Conservation (phyloP, 169 alveolate genomes). For the Babesia ovis region DNA sequence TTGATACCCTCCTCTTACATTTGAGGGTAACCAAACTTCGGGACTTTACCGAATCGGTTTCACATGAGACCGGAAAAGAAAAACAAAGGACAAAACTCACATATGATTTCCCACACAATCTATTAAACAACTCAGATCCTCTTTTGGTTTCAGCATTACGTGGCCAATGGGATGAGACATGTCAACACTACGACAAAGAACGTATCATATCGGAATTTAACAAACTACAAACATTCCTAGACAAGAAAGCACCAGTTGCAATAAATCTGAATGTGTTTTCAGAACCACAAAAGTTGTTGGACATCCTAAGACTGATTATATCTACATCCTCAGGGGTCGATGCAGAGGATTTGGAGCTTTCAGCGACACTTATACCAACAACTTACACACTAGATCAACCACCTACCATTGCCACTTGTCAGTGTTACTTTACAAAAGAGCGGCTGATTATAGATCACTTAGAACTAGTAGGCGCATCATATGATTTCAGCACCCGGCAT, state of each 20-base stretch:
- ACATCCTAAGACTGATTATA: background rate
- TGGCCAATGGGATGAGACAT: slow-evolving; percentile 1
- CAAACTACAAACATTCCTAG: background rate
- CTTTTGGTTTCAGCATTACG: slow-evolving; percentile 8
- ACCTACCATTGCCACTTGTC: background rate
- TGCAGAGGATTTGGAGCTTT: slow-evolving; percentile 8
- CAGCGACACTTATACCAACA: background rate
- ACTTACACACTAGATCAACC: background rate
- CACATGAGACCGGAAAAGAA: background rate
- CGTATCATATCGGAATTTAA: background rate
- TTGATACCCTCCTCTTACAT: background rate
- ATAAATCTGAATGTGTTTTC: slow-evolving; percentile 5
- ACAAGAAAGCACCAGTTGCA: background rate
- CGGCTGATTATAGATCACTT: background rate
- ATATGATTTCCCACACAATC: background rate
- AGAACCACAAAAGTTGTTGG: slow-evolving; percentile 12
- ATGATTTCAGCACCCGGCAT: background rate
- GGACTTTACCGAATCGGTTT: background rate
- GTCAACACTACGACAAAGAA: background rate
- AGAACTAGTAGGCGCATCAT: slow-evolving; percentile 20
- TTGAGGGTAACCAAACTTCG: background rate
- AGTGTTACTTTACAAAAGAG: background rate
- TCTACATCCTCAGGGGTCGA: slow-evolving; percentile 14
- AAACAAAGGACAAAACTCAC: background rate
- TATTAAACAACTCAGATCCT: background rate